Conservation (phyloP, 179 eudicot species). For the Beta lomatogona region DNA sequence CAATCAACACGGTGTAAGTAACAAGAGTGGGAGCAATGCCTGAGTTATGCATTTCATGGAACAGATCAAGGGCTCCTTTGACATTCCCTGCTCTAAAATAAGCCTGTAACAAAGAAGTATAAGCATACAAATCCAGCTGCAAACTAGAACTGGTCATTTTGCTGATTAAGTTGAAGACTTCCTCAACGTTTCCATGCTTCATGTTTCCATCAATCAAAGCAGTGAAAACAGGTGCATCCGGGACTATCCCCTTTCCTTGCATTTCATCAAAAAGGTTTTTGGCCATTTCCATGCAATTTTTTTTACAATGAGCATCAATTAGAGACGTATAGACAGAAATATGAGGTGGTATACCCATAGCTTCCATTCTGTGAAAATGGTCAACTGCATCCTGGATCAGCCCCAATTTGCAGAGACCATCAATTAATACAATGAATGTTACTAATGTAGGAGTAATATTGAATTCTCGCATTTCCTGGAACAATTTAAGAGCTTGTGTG, state of each 20-base stretch:
- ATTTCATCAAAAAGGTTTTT: constrained; percentile 67
- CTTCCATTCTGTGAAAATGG: constrained; percentile 53
- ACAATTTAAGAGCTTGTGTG: constrained; percentile 50
- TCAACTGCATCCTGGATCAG: constrained; percentile 60
- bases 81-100: constrained; percentile 61
- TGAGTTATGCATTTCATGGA: constrained; percentile 64
- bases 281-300: constrained; percentile 58
- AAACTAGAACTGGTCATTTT: constrained; percentile 56
- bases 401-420: constrained; percentile 86
- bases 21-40: constrained; percentile 61
- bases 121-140: constrained; percentile 71
- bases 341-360: constrained; percentile 60
- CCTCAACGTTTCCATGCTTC: constrained; percentile 68
- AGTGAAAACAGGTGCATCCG: constrained; percentile 74
- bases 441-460: constrained; percentile 58
- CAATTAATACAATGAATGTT: constrained; percentile 67
- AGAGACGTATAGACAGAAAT: constrained; percentile 73
- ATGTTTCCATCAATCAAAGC: constrained; percentile 75
- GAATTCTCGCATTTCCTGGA: constrained; percentile 60
- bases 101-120: constrained; percentile 76
- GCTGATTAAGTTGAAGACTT: constrained; percentile 56
- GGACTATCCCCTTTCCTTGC: constrained; percentile 62
- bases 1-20: constrained; percentile 66
- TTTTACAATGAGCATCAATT: constrained; percentile 79
- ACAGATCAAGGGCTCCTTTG: constrained; percentile 53